Conservation (phyloP, 2,329 filamentous ascomycete genomes). For the Colletotrichum sp. region DNA sequence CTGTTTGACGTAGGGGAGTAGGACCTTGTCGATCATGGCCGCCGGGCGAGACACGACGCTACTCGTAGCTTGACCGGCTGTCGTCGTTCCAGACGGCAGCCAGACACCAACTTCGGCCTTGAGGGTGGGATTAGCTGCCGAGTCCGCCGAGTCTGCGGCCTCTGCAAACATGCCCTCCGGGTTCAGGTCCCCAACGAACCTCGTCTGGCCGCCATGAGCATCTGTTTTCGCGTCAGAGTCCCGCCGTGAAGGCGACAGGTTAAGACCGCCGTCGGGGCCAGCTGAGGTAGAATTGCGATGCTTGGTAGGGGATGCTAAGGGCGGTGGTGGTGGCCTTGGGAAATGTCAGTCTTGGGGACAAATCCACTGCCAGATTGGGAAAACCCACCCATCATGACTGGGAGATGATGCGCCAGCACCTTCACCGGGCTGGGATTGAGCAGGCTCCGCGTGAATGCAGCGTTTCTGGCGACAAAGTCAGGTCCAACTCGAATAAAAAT, state of each 20-base stretch:
- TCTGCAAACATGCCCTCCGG: constrained; percentile 66
- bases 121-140: constrained; percentile 42
- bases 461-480: constrained; percentile 37
- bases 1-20: constrained; percentile 47
- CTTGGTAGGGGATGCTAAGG: not conserved
- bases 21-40: constrained; percentile 41
- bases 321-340: not conserved
- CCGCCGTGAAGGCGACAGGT: not conserved
- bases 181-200: constrained; percentile 64
- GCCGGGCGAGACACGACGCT: constrained; percentile 27
- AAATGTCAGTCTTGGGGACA: not conserved
- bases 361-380: constrained; percentile 13
- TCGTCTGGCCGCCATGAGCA: constrained; percentile 24
- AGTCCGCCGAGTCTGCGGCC: constrained; percentile 46
- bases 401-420: not conserved
- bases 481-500: not conserved
- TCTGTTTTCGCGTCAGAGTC: not conserved
- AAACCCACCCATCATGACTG: constrained; percentile 9
- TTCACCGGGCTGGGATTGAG: not conserved
- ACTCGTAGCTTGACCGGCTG: constrained; percentile 35
- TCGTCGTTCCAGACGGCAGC: constrained; percentile 41
- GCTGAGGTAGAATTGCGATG: not conserved
- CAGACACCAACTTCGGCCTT: constrained; percentile 62
- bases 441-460: constrained; percentile 46
- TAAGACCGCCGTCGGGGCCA: not conserved